Conservation (phyloP, 352 stramenopile species). For the Blastocystis sp. region DNA sequence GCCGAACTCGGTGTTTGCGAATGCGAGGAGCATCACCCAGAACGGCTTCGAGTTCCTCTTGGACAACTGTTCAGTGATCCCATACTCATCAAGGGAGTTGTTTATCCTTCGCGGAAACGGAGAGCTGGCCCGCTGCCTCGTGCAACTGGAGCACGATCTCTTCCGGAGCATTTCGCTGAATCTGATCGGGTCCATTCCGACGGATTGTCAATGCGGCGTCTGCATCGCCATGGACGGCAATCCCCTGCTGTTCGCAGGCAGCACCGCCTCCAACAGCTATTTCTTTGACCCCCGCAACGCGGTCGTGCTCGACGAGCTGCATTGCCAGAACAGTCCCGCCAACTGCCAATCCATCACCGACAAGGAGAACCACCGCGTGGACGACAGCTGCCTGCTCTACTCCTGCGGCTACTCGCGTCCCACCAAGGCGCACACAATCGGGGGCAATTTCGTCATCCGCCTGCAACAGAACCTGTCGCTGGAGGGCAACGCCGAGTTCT, state of each 20-base stretch:
- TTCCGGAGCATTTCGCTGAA: neutral
- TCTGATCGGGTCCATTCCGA: neutral
- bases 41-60: neutral
- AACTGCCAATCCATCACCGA: conserved; percentile 14
- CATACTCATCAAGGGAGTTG: neutral
- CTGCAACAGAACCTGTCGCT: conserved; percentile 22
- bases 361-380: conserved; percentile 29
- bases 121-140: neutral
- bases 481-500: neutral
- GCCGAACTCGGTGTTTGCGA: conserved; percentile 9
- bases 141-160: neutral
- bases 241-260: conserved; percentile 16
- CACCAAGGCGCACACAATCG: neutral
- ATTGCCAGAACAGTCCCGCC: conserved; percentile 7
- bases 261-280: neutral
- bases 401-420: conserved; percentile 4
- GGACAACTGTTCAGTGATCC: conserved; percentile 16
- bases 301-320: neutral
- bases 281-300: neutral
- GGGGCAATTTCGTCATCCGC: conserved; percentile 17
- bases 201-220: neutral
- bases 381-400: conserved; percentile 28
- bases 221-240: neutral
- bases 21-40: neutral
- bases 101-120: neutral